Conservation (phyloP, 805 yeast species). For the Ogataea trehaloabstinens region DNA sequence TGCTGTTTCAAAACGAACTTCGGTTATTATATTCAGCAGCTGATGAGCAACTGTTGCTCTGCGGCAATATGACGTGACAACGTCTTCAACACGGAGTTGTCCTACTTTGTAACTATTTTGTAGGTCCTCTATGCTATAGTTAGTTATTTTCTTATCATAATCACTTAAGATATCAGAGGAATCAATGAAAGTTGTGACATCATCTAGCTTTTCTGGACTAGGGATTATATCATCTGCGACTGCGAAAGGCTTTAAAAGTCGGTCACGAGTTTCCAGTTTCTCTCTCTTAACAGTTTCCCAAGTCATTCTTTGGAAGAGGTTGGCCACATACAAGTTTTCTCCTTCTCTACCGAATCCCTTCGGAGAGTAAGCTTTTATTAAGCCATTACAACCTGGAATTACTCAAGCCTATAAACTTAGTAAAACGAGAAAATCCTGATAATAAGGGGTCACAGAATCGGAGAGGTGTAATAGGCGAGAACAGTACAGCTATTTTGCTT, state of each 20-base stretch:
- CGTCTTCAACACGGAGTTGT: slow-evolving; percentile 42
- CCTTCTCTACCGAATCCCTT: too few relatives aligned
- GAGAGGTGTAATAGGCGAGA: too few relatives aligned
- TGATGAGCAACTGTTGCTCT: slow-evolving; percentile 60
- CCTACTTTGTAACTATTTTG: slow-evolving; percentile 16
- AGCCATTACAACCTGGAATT: too few relatives aligned
- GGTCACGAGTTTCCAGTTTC: background rate
- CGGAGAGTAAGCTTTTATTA: too few relatives aligned
- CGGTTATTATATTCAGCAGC: slow-evolving; percentile 39
- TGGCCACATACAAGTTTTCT: too few relatives aligned
- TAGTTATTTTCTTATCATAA: slow-evolving; percentile 40
- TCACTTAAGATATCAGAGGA: slow-evolving; percentile 23
- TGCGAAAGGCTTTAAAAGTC: slow-evolving; percentile 1
- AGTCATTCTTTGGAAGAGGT: slow-evolving; percentile 1
- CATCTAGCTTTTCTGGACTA: slow-evolving; percentile 3
- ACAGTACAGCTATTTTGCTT: too few relatives aligned
- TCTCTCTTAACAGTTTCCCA: slow-evolving; percentile 1
- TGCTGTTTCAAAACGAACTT: slow-evolving; percentile 56
- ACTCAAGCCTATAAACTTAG: too few relatives aligned
- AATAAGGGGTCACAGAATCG: too few relatives aligned
- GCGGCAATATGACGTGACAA: slow-evolving; percentile 53
- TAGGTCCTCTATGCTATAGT: slow-evolving; percentile 5
- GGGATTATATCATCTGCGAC: slow-evolving; percentile 3
- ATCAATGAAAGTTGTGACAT: slow-evolving; percentile 20
- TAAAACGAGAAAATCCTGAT: too few relatives aligned